phyloP scores from a whole-genome alignment of 225 moss, liverwort and hornwort species.

The Pleurozium schreberi region DNA sequence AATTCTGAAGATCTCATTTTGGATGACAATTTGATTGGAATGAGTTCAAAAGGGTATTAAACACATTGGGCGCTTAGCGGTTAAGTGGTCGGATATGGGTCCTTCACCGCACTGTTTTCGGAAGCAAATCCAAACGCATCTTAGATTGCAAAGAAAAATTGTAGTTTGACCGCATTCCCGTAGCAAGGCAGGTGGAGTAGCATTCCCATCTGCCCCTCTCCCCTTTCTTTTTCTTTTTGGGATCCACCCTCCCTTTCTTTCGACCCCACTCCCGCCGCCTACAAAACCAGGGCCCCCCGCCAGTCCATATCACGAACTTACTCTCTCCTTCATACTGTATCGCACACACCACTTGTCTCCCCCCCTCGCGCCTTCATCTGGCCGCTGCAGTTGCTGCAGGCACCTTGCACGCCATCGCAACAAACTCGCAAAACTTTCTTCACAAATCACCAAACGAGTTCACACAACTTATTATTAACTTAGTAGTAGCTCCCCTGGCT shows the following conservation, averaged over 20 bases:
- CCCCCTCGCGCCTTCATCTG: not conserved
- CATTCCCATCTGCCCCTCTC: not conserved
- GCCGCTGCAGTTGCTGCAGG: not conserved
- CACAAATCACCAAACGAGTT: not conserved
- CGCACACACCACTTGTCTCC: not conserved
- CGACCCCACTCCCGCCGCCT: not conserved
- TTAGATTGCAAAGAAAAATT: not conserved
- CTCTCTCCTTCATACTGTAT: not conserved
- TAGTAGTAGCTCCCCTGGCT: not conserved
- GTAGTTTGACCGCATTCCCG: not conserved
- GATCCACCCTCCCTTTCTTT: accelerated
- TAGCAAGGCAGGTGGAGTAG: not conserved
- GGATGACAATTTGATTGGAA: no score
- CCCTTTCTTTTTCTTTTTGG: not conserved
- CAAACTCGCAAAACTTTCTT: not conserved
- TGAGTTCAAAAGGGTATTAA: no score
- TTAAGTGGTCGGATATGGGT: no score
- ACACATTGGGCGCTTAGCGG: no score
- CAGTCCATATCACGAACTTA: not conserved
- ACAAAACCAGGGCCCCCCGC: not conserved
- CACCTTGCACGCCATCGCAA: not conserved
- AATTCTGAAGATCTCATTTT: no score
- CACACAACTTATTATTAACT: not conserved
- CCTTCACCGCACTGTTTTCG: no score
- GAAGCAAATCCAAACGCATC: not conserved